Percentiles rank a stretch among this genome's conserved stretches.
phyloP scores from a whole-genome alignment of 225 moss, liverwort and hornwort species.

The Bryoerythrophyllum caledonicum region DNA sequence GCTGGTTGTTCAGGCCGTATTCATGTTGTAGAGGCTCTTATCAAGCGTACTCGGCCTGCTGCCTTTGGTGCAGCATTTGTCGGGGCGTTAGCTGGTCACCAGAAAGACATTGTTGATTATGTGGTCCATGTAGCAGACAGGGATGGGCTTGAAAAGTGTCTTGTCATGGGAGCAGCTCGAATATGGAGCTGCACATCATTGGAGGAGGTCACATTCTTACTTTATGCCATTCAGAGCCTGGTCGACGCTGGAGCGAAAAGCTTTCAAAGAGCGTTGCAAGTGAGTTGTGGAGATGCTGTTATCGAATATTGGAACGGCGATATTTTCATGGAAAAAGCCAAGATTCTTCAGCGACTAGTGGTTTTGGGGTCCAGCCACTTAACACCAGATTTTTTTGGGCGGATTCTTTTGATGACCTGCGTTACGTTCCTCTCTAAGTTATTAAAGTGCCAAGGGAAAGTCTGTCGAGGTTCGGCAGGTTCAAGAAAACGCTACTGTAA shows the following conservation, averaged over 20 bases:
- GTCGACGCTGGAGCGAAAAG: constrained; percentile 47
- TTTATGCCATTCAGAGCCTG: constrained; percentile 54
- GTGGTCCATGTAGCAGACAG: constrained; percentile 48
- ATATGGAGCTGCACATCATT: constrained; percentile 56
- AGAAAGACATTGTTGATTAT: constrained; percentile 51
- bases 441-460: constrained; percentile 39
- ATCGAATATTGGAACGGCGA: constrained; percentile 57
- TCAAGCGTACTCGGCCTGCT: constrained; percentile 43
- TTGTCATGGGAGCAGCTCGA: constrained; percentile 61
- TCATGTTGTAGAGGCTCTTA: constrained; percentile 51
- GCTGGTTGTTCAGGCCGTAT: constrained; percentile 59
- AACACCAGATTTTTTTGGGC: constrained; percentile 51
- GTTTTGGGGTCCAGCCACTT: constrained; percentile 51
- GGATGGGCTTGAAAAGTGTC: constrained; percentile 55
- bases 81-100: constrained; percentile 51
- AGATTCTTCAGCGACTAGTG: constrained; percentile 43
- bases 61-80: constrained; percentile 59
- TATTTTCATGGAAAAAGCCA: constrained; percentile 49
- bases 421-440: constrained; percentile 54
- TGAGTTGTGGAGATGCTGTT: constrained; percentile 57
- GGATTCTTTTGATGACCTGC: constrained; percentile 54
- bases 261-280: constrained; percentile 57
- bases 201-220: constrained; percentile 51
- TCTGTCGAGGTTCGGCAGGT: constrained; percentile 14
- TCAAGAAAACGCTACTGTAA: constrained; percentile 39